These are phyloP conservation scores for Lotmaria passim DNA, from an alignment of 208 protist species.

Conservation along the genomic window DNA sequence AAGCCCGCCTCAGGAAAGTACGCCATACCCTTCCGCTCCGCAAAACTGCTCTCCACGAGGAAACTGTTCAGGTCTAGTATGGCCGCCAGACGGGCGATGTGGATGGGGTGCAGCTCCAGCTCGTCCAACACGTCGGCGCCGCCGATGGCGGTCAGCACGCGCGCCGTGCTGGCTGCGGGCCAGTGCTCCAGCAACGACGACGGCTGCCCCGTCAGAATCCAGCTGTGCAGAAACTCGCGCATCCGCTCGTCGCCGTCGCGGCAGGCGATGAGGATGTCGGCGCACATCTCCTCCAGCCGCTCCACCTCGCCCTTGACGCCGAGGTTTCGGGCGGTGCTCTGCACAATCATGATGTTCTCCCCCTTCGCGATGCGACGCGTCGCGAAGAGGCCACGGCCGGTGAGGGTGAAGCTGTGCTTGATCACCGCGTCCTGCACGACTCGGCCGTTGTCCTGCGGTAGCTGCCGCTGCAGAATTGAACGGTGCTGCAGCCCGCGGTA, in stretches of 20 bases:
- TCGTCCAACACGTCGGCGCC: slow-evolving; percentile 57
- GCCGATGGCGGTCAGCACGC: slow-evolving; percentile 74
- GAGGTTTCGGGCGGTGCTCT: slow-evolving; percentile 74
- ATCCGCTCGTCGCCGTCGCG: slow-evolving; percentile 30
- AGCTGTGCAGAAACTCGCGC: slow-evolving; percentile 70
- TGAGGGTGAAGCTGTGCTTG: slow-evolving; percentile 78
- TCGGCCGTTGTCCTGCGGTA: slow-evolving; percentile 79
- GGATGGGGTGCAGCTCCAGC: slow-evolving; percentile 81
- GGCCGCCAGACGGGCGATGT: slow-evolving; percentile 83
- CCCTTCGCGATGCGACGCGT: slow-evolving; percentile 70
- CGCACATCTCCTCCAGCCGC: slow-evolving; percentile 83
- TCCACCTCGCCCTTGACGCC: slow-evolving; percentile 79
- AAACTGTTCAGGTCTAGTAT: slow-evolving; percentile 90
- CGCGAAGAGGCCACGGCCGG: slow-evolving; percentile 85
- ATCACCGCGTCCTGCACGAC: slow-evolving; percentile 73
- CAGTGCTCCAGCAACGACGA: slow-evolving; percentile 86
- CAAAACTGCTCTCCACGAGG: slow-evolving; percentile 83
- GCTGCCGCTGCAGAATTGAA: slow-evolving; percentile 51
- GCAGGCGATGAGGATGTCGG: slow-evolving; percentile 31
- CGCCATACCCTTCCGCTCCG: slow-evolving; percentile 86
- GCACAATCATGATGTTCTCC: slow-evolving; percentile 87
- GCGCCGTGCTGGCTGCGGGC: slow-evolving; percentile 59
- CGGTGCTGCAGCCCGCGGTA: slow-evolving; percentile 80
- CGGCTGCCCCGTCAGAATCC: slow-evolving; percentile 84
- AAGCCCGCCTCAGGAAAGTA: slow-evolving; percentile 91